Base-by-base conservation (phyloP, 805 yeast genomes). In the Yueomyces sp. region DNA sequence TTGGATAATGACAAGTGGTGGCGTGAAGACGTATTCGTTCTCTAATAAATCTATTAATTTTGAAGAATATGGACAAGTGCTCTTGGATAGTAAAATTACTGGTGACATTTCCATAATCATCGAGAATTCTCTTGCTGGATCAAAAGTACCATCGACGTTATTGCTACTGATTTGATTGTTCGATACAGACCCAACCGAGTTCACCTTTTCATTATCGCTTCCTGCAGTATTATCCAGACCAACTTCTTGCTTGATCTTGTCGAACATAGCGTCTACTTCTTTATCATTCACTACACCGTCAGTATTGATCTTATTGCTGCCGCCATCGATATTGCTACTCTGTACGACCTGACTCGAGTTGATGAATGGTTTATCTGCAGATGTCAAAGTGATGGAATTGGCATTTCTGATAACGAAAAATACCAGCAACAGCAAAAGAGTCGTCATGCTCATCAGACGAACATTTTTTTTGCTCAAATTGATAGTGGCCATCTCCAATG, bases 1-100 rank as follows among this genome's bases (percentile, higher is more conserved):
- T 57, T 90, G 97, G 19, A 90, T 85, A 43, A 84, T 71, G 4
- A 69, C 55, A 3, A 86, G 88, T 32, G 69, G 64, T 4, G 97
- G 98, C 3, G 73, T 69, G 47, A 90, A 76, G 42, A 71, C 71
- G 62, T 85, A 87, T 50, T 76, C 74, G 9, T 54, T 46, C 7
- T 39, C 41, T 40, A 90, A 67, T 39, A 88, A 65, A 28, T 72
- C 68, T 65, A 88, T 92, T 54, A 88, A 72, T 44, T 68, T 70
- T 55, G 72, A 74, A 26, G 94, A 83, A 62, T 69, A 85, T 31
- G 95, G 96, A 65, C 96, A 84, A 55, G 67, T 56, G 4, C 66
- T 63, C 50, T 70, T 70, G 42, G 72, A 65, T 52, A 77, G 77
- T 4, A 84, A 64, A 19, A 78, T 73, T 55, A 83, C 74, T 19